Conservation (phyloP, 2,329 filamentous ascomycete genomes). For the Trichoderma sp. region DNA sequence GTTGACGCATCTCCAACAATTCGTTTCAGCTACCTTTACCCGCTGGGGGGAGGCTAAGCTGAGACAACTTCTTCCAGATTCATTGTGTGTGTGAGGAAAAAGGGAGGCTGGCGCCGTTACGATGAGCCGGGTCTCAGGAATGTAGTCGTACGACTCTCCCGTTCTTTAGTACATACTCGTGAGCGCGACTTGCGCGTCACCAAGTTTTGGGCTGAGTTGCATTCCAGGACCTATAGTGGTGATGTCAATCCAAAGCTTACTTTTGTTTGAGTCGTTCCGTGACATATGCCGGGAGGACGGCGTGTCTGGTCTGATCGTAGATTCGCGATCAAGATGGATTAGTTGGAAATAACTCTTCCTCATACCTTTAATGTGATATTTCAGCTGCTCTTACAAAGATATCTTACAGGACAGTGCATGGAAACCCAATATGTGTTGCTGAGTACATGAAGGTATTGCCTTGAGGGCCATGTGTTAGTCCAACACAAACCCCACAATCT, state of each 20-base stretch:
- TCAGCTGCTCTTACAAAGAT: not conserved
- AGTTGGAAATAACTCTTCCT: not conserved
- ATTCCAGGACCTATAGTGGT: not conserved
- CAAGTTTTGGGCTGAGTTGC: not conserved
- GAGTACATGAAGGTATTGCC: not conserved
- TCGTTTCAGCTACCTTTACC: not conserved
- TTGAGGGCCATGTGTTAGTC: not conserved
- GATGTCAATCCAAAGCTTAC: not conserved
- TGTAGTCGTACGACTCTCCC: not conserved
- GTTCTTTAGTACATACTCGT: not conserved
- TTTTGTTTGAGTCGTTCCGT: not conserved
- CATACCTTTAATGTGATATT: not conserved
- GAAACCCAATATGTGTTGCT: not conserved
- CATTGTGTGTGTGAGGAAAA: not conserved
- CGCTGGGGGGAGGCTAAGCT: too few relatives aligned
- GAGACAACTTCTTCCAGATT: not conserved
- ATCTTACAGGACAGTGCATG: not conserved
- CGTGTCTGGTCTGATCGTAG: not conserved
- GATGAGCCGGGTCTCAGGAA: not conserved
- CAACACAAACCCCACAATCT: not conserved
- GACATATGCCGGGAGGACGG: not conserved
- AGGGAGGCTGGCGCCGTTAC: not conserved
- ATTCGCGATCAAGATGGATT: not conserved
- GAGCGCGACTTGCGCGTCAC: not conserved
- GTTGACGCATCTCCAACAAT: too few relatives aligned